Percentiles rank a stretch among this genome's conserved stretches.
Conservation (phyloP, 2,329 filamentous ascomycete genomes). For the Diaporthe sp. region DNA sequence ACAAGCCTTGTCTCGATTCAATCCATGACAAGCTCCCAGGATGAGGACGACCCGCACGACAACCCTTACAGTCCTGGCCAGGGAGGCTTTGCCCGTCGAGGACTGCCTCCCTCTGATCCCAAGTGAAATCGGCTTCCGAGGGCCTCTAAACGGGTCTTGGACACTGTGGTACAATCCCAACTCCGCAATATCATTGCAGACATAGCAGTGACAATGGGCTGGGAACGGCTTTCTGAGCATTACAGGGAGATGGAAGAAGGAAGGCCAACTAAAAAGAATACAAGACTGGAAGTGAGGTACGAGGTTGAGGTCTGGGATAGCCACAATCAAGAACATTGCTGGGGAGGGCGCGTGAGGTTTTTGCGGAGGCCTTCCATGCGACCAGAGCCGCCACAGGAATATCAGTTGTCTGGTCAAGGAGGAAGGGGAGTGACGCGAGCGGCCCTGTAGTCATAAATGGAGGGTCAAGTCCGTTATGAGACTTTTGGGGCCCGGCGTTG, state of each 20-base stretch:
- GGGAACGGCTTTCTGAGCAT: background rate
- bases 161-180: background rate
- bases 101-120: background rate
- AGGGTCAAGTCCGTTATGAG: background rate
- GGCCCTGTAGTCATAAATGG: background rate
- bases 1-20: background rate
- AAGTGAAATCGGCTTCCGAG: background rate
- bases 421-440: background rate
- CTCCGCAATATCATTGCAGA: too few relatives aligned
- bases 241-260: too few relatives aligned
- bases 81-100: background rate
- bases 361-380: background rate
- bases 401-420: background rate
- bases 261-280: background rate
- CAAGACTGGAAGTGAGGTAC: too few relatives aligned
- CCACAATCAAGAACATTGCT: background rate
- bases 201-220: too few relatives aligned
- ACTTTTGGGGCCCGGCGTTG: background rate
- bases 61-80: background rate
- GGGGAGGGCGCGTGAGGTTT: background rate
- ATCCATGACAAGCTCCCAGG: background rate
- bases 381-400: background rate
- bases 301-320: too few relatives aligned
- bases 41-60: background rate
- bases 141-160: accelerated